phyloP scores from a whole-genome alignment of 2,329 filamentous ascomycete genomes.

The Clathrospora elynae region DNA sequence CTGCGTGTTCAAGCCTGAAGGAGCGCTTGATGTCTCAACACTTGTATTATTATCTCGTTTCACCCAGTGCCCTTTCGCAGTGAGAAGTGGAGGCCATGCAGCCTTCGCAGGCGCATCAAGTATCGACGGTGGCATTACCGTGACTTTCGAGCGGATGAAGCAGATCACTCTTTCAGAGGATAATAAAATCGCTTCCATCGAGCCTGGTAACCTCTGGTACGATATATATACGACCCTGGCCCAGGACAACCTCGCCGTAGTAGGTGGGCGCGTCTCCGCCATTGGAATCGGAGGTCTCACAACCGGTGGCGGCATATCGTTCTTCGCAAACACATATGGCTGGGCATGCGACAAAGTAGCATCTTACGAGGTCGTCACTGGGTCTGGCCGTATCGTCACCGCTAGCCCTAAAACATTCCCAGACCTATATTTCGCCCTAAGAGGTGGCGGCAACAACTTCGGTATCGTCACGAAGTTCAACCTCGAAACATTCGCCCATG shows the following conservation, averaged over 20 bases:
- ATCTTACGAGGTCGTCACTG: slow-evolving; percentile 42
- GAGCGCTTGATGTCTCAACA: slow-evolving; percentile 25
- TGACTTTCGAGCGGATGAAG: slow-evolving; percentile 34
- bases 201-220: slow-evolving; percentile 40
- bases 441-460: slow-evolving; percentile 41
- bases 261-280: slow-evolving; percentile 37
- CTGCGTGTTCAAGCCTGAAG: slow-evolving; percentile 36
- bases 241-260: slow-evolving; percentile 26
- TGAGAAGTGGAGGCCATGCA: slow-evolving; percentile 44
- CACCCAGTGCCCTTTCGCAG: slow-evolving; percentile 45
- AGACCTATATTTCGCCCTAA: slow-evolving; percentile 47
- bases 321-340: slow-evolving; percentile 36
- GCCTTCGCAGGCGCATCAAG: slow-evolving; percentile 34
- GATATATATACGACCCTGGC: slow-evolving; percentile 39
- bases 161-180: slow-evolving; percentile 23
- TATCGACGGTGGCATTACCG: slow-evolving; percentile 36
- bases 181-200: slow-evolving; percentile 31
- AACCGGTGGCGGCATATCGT: slow-evolving; percentile 36
- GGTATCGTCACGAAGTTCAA: slow-evolving; percentile 38
- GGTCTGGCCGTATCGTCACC: slow-evolving; percentile 20
- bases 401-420: slow-evolving; percentile 37
- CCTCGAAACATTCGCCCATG: slow-evolving; percentile 23
- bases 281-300: slow-evolving; percentile 37
- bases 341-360: slow-evolving; percentile 44
- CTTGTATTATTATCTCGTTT: slow-evolving; percentile 25